phyloP scores from a whole-genome alignment of 306 rosid species.

The Hippophae rhamnoides region DNA sequence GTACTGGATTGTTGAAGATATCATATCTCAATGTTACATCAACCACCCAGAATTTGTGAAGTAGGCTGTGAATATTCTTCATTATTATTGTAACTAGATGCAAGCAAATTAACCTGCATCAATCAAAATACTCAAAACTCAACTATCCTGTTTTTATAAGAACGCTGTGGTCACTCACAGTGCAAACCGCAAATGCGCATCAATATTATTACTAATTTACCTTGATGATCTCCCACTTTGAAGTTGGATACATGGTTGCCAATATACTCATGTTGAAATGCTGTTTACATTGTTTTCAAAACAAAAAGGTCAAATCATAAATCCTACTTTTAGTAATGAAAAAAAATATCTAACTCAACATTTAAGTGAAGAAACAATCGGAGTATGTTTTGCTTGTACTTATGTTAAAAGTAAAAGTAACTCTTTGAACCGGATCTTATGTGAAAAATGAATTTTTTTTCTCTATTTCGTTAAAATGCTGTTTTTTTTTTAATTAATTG shows the following conservation, averaged over 20 bases:
- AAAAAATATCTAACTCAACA: not conserved
- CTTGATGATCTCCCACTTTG: conserved; percentile 58
- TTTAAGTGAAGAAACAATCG: too few relatives aligned
- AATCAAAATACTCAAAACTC: not conserved
- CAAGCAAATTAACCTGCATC: conserved; percentile 51
- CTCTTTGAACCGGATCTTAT: too few relatives aligned
- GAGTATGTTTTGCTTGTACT: too few relatives aligned
- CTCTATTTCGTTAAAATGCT: too few relatives aligned
- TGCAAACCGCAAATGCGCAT: not conserved
- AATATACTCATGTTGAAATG: conserved; percentile 67
- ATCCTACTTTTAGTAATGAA: too few relatives aligned
- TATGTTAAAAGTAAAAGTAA: too few relatives aligned
- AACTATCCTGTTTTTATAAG: not conserved
- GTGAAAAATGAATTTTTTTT: too few relatives aligned
- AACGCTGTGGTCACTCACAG: not conserved
- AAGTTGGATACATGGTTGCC: conserved; percentile 55
- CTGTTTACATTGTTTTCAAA: conserved; percentile 20
- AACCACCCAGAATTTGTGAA: conserved; percentile 50
- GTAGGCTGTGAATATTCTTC: conserved; percentile 27
- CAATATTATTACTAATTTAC: conserved; percentile 8
- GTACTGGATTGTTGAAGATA: too few relatives aligned
- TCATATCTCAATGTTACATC: not conserved
- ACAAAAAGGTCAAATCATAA: not conserved
- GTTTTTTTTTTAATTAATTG: too few relatives aligned
- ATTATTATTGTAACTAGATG: conserved; percentile 27